Percentiles rank a stretch among this genome's conserved stretches.
phyloP scores from a whole-genome alignment of 139 green algal genomes.

The Yamagishiella unicocca region DNA sequence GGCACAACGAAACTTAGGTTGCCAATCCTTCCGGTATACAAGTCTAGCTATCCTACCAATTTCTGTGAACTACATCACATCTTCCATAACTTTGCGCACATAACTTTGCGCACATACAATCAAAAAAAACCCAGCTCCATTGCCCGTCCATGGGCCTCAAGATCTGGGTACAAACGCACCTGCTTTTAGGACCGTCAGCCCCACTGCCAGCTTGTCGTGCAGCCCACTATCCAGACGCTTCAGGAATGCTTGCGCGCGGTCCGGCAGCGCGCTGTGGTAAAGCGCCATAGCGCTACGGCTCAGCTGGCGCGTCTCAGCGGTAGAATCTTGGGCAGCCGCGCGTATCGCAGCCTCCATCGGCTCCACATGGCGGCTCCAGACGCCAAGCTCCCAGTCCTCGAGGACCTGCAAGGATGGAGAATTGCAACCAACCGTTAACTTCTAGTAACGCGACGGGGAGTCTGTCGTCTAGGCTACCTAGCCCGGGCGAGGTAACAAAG shows the following conservation, averaged over 20 bases:
- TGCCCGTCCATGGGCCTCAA: no score
- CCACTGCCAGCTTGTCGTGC: constrained; percentile 63
- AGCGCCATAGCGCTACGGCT: constrained; percentile 65
- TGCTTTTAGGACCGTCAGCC: background rate
- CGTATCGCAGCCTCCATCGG: constrained; percentile 64
- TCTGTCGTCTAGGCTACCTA: no score
- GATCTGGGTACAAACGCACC: no score
- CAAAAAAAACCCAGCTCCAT: no score
- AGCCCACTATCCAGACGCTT: constrained; percentile 61
- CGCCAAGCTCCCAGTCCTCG: constrained; percentile 49
- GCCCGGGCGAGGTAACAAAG: no score
- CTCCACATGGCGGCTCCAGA: constrained; percentile 67
- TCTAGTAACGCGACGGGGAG: no score
- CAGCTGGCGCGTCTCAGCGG: constrained; percentile 58
- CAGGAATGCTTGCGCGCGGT: constrained; percentile 56
- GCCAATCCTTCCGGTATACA: no score
- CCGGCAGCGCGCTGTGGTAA: constrained; percentile 56
- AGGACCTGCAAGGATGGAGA: constrained; percentile 53
- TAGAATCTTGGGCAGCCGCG: constrained; percentile 59
- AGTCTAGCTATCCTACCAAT: no score
- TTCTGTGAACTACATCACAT: no score
- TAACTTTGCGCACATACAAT: no score
- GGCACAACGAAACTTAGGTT: background rate
- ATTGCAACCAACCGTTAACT: no score
- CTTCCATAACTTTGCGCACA: no score